Base-by-base conservation (phyloP, 176 grass and related monocot genomes). In the Ampelocalamus luodianensis region DNA sequence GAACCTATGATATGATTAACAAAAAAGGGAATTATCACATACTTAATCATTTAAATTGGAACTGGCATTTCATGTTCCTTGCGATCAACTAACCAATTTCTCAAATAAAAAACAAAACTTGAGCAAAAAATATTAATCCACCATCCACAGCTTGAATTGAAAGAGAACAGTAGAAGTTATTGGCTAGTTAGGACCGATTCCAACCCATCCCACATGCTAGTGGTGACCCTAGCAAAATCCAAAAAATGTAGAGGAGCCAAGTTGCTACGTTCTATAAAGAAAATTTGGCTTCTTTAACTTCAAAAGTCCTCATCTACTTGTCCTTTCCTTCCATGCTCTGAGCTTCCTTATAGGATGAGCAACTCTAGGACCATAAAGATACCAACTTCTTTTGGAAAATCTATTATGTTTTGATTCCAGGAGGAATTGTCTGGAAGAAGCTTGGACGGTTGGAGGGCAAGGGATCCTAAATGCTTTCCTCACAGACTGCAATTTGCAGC, bases 281-380 rank as follows among this genome's bases (percentile, higher is more conserved):
- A 86, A 50, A 40, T 85, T 90, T 87, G 87, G 82, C 84, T 51
- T 78, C 70, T 85, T 88, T 79, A 87, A 85, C 81, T 93, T 93
- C 78, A 85, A 61, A 87, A 79, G 88, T 90, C 85, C 3, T 85
- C 74, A 80, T 72, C 82, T 88, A 85, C 68, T 75, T 88, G 91
- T 90, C 85, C 72, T 85, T 87, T 87, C 70, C 77, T 74, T 82
- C 67, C 77, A 78, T 74, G 63, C 77, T 88, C 72, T 82, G 37
- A 87, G 73, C 65, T 79, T 82, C 72, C 82, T 88, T 93, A 82
- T 82, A 87, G 82, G 73, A 93, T 79, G 91, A 87, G 78, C 66
- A 82, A 82, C 83, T 85, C 60, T 65, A 85, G 85, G 85, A 46
- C 42, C 81, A 84, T 76, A 80, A 91, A 83, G 79, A 80, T 74